Conservation (phyloP, 2,329 filamentous ascomycete species). For the Verticillium albo-atrum region DNA sequence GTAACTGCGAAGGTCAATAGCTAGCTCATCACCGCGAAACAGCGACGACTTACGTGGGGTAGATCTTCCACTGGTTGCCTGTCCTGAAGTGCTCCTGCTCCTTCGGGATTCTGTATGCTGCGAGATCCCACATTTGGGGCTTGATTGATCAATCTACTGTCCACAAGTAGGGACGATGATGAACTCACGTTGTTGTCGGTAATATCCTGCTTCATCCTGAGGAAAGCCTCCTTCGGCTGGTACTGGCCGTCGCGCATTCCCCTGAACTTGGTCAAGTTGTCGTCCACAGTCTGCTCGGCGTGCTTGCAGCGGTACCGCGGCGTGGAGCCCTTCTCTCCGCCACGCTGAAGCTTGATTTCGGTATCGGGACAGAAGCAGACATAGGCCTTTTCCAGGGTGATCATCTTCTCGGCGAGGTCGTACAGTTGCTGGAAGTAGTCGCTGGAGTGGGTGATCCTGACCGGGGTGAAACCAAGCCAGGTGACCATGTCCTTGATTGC, state of each 20-base stretch:
- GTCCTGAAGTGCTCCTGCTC: slow-evolving; percentile 71
- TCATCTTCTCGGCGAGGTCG: slow-evolving; percentile 81
- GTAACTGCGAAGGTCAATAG: slow-evolving; percentile 40
- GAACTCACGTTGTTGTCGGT: slow-evolving; percentile 59
- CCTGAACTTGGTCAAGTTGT: slow-evolving; percentile 77
- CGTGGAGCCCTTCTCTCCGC: slow-evolving; percentile 64
- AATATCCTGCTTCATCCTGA: slow-evolving; percentile 92
- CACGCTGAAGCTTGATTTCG: slow-evolving; percentile 83
- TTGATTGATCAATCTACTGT: slow-evolving; percentile 38
- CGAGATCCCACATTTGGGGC: slow-evolving; percentile 94
- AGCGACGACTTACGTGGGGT: slow-evolving; percentile 61
- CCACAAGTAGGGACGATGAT: not conserved
- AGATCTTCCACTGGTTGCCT: slow-evolving; percentile 82
- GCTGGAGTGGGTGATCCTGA: slow-evolving; percentile 75
- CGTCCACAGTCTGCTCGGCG: slow-evolving; percentile 67
- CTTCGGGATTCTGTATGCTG: slow-evolving; percentile 80
- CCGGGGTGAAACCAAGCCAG: slow-evolving; percentile 64
- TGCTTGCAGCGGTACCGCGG: slow-evolving; percentile 78
- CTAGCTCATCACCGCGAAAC: not conserved
- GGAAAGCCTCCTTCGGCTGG: slow-evolving; percentile 73
- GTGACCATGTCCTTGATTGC: slow-evolving; percentile 84
- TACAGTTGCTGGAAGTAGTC: slow-evolving; percentile 90
- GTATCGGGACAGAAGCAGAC: slow-evolving; percentile 81
- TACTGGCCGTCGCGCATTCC: slow-evolving; percentile 92
- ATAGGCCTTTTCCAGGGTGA: slow-evolving; percentile 66